phyloP scores from a whole-genome alignment of 495 filamentous ascomycete genomes.

The Venustampulla echinocandica region DNA sequence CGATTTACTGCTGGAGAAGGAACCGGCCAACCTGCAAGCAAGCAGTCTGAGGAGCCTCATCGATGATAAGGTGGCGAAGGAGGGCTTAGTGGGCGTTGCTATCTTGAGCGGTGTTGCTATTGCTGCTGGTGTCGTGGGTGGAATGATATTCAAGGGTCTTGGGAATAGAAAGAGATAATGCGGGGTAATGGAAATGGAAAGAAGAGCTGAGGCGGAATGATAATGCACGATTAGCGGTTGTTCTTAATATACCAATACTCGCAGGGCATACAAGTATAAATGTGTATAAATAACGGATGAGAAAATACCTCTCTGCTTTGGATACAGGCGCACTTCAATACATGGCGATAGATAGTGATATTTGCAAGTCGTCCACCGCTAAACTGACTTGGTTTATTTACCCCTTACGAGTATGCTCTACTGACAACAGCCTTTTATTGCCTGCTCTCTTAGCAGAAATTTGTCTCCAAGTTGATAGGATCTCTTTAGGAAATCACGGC shows the following conservation, averaged over 20 bases:
- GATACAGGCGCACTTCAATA: no score
- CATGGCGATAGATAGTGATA: no score
- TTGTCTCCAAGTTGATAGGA: no score
- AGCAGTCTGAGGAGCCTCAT: slow-evolving; percentile 75
- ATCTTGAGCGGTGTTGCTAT: slow-evolving; percentile 92
- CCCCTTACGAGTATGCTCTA: no score
- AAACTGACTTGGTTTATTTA: no score
- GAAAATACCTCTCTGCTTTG: no score
- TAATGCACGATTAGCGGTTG: slow-evolving; percentile 5
- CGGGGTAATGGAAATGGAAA: slow-evolving; percentile 3
- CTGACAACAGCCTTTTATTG: no score
- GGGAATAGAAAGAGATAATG: slow-evolving; percentile 41
- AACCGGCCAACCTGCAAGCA: slow-evolving; percentile 84
- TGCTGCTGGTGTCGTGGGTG: slow-evolving; percentile 86
- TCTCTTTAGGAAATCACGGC: no score
- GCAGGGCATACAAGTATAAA: no score
- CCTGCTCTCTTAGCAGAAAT: no score
- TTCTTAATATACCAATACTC: slow-evolving; percentile 19
- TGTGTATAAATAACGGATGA: no score
- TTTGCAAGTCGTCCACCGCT: no score
- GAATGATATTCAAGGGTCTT: slow-evolving; percentile 65
- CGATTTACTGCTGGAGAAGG: slow-evolving; percentile 78
- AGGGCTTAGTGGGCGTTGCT: slow-evolving; percentile 90
- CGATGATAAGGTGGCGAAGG: slow-evolving; percentile 91
- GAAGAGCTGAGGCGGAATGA: slow-evolving; percentile 1